These are phyloP conservation scores for Leccinum longicurvipes DNA, from an alignment of 768 basidiomycete genomes.

Conservation along the genomic window DNA sequence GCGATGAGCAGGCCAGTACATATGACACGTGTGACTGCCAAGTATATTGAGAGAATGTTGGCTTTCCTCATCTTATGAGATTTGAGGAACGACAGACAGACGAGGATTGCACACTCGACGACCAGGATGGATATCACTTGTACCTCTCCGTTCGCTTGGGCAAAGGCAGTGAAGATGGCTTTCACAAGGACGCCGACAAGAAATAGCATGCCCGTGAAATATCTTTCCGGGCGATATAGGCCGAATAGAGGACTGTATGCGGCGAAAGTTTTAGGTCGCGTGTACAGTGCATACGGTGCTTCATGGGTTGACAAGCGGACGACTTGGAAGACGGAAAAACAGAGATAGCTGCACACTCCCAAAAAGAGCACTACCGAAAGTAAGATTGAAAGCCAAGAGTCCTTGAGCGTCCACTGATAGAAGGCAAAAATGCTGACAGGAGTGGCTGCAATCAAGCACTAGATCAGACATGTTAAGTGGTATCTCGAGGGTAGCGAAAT, in stretches of 20 bases:
- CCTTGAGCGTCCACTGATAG: constrained; percentile 88
- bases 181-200: constrained; percentile 60
- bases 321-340: constrained; percentile 47
- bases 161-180: constrained; percentile 70
- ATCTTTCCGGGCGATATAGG: constrained; percentile 63
- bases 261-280: constrained; percentile 35
- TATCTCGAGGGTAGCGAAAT: background rate
- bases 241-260: constrained; percentile 60
- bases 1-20: constrained; percentile 72
- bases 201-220: constrained; percentile 61
- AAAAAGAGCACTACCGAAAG: constrained; percentile 72
- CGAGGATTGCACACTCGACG: constrained; percentile 60
- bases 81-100: constrained; percentile 48
- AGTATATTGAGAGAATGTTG: constrained; percentile 64
- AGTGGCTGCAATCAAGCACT: constrained; percentile 62
- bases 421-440: constrained; percentile 78
- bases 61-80: constrained; percentile 69
- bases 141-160: constrained; percentile 54
- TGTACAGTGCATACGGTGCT: constrained; percentile 38
- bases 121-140: constrained; percentile 69
- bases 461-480: background rate
- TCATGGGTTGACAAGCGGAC: constrained; percentile 44
- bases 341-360: constrained; percentile 45
- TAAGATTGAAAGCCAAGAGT: constrained; percentile 83
- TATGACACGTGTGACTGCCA: constrained; percentile 65